Conservation (phyloP, 2,329 filamentous ascomycete species). For the Capronia americana region DNA sequence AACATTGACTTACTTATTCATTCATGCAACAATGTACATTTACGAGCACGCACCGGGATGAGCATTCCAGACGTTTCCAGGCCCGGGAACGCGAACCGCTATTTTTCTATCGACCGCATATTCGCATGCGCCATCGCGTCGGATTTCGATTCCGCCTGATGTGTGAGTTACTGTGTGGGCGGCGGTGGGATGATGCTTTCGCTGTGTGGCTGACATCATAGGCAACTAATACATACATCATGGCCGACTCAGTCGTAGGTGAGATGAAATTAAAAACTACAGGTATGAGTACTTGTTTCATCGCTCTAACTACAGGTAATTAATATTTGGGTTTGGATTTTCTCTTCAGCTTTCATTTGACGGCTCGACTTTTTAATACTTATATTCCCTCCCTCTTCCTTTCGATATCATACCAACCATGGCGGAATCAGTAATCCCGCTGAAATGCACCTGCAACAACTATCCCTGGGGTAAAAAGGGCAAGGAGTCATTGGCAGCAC, state of each 20-base stretch:
- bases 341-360: background rate
- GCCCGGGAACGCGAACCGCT: too few species aligned
- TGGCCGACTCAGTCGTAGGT: background rate
- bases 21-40: too few species aligned
- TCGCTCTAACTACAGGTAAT: background rate
- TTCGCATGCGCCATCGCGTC: too few species aligned
- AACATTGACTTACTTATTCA: too few species aligned
- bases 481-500: conserved; percentile 68
- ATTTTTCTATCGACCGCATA: too few species aligned
- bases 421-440: conserved; percentile 40
- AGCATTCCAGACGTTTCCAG: too few species aligned
- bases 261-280: background rate
- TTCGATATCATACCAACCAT: conserved; percentile 18
- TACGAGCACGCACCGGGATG: too few species aligned
- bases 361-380: too few species aligned
- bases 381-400: background rate
- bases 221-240: background rate
- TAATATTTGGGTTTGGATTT: too few species aligned
- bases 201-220: conserved; percentile 20
- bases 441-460: conserved; percentile 50
- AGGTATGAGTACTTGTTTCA: background rate
- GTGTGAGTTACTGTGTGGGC: too few species aligned
- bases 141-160: background rate
- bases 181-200: too few species aligned
- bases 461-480: conserved; percentile 77